These are phyloP conservation scores for Lichtheimia hyalospora DNA, from an alignment of 371 early-diverging fungal genomes.

Conservation along the genomic window DNA sequence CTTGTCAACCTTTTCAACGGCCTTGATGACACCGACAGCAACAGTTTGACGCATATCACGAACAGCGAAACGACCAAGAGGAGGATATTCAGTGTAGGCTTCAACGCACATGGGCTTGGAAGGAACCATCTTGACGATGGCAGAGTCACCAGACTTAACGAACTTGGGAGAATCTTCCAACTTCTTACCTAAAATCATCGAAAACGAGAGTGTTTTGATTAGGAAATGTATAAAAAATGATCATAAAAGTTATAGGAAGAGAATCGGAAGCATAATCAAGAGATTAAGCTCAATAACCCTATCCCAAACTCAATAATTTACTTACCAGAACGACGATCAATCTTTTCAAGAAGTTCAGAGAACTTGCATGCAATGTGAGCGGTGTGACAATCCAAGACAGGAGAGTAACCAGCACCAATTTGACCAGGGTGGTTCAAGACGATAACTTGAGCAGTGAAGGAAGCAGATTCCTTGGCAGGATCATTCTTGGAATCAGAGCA, in stretches of 20 bases:
- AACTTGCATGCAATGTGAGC: slow-evolving; percentile 96
- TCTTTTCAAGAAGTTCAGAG: slow-evolving; percentile 89
- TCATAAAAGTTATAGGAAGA: too few relatives aligned
- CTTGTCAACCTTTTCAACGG: slow-evolving; percentile 82
- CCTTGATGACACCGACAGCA: slow-evolving; percentile 96
- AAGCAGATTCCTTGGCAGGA: slow-evolving; percentile 91
- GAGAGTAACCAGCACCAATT: slow-evolving; percentile 87
- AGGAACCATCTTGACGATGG: slow-evolving; percentile 94
- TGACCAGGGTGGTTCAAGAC: slow-evolving; percentile 97
- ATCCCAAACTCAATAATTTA: slow-evolving; percentile 17
- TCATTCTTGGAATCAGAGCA: slow-evolving; percentile 96
- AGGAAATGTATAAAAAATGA: background rate
- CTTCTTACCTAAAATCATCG: slow-evolving; percentile 8
- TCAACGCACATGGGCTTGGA: slow-evolving; percentile 98
- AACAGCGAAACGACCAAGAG: slow-evolving; percentile 96
- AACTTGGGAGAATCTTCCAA: slow-evolving; percentile 22
- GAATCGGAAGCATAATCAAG: too few relatives aligned
- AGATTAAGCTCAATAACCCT: background rate
- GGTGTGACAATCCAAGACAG: slow-evolving; percentile 96
- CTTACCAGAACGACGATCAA: slow-evolving; percentile 88
- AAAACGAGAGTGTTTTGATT: background rate
- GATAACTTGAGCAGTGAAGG: slow-evolving; percentile 93
- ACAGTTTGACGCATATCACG: slow-evolving; percentile 96
- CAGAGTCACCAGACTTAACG: slow-evolving; percentile 85
- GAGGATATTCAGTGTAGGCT: slow-evolving; percentile 89